A percentile compares a stretch with the other conserved stretches of the same genome.
These are phyloP conservation scores for Pythium pectinolyticum DNA, from an alignment of 352 stramenopile genomes.

Conservation along the genomic window DNA sequence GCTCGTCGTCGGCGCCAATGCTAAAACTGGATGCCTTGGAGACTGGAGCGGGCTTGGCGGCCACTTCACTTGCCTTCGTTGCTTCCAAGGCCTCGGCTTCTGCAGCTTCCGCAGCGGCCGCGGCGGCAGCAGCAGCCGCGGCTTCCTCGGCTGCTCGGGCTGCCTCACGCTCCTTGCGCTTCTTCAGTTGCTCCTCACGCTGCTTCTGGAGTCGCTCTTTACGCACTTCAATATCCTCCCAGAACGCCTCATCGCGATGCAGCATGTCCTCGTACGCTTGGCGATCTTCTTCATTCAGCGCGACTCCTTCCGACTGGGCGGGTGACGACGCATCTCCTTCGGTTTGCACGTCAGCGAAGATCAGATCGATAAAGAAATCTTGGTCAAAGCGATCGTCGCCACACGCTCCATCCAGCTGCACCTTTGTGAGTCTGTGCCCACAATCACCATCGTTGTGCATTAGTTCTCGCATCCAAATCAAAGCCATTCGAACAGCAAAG, in stretches of 20 bases:
- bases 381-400: constrained; percentile 92
- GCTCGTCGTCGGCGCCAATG: constrained; percentile 69
- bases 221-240: constrained; percentile 79
- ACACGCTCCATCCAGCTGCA: constrained; percentile 95
- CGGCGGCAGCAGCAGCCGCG: constrained; percentile 29
- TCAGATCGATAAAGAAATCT: constrained; percentile 97
- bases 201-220: constrained; percentile 73
- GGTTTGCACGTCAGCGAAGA: constrained; percentile 93
- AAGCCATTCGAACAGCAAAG: neutral
- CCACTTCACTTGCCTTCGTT: constrained; percentile 37
- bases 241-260: constrained; percentile 84
- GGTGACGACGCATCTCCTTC: constrained; percentile 46
- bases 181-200: constrained; percentile 68
- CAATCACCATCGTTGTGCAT: neutral
- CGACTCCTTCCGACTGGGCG: constrained; percentile 54
- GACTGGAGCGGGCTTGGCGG: constrained; percentile 35
- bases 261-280: constrained; percentile 89
- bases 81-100: constrained; percentile 31
- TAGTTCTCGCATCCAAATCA: neutral
- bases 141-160: constrained; percentile 42
- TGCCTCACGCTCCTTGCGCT: constrained; percentile 54
- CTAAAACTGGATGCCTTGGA: constrained; percentile 54
- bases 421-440: constrained; percentile 88
- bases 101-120: constrained; percentile 38
- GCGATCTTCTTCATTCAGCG: constrained; percentile 76